Base-by-base conservation (phyloP, 805 yeast species). In the Clavispora fructus region DNA sequence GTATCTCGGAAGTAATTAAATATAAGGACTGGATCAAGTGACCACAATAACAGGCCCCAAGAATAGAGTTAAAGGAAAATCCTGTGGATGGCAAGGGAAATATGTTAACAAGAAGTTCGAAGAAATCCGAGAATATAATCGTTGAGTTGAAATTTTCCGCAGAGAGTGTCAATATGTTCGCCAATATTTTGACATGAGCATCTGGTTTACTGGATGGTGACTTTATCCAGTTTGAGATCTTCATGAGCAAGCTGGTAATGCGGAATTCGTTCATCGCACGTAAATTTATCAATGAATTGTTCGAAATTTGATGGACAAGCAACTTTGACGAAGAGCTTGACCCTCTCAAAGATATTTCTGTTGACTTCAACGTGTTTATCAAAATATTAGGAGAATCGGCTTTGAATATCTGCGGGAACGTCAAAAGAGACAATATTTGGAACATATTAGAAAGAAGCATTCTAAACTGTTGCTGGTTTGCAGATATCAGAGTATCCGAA, bases 321-420 rank as follows among this genome's bases (percentile, higher is more conserved):
- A 80, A 51, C 0, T 75, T 74, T 1, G 73, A 73, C 16, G 61
- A 54, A 1, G 67, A 54, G 10, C 37, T 26, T 1, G 64, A 57
- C 0, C 87, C 87, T 48, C 95, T 69, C 28, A 83, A 59, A 0
- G 85, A 66, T 11, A 87, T 78, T 55, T 88, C 96, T 7, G 78
- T 63, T 2, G 87, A 77, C 45, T 80, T 79, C 17, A 86, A 75
- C 0, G 87, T 79, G 52, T 77, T 78, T 1, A 79, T 70, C 13
- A 87, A 56, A 4, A 78, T 51, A 35, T 56, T 56, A 5, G 63
- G 57, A 3, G 69, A 61, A 30, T 72, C 73, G 0, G 69, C 62
- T 16, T 64, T 66, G 45, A 64, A 63, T 2, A 63, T 56, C 25
- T 62, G 65, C 1, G 77, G 76, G 51, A 72, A 72, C 0, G 71